A percentile compares a stretch with the other conserved stretches of the same genome.
These are phyloP conservation scores for Sclerotinia trifoliorum DNA, from an alignment of 2,329 filamentous ascomycete species.

Conservation along the genomic window DNA sequence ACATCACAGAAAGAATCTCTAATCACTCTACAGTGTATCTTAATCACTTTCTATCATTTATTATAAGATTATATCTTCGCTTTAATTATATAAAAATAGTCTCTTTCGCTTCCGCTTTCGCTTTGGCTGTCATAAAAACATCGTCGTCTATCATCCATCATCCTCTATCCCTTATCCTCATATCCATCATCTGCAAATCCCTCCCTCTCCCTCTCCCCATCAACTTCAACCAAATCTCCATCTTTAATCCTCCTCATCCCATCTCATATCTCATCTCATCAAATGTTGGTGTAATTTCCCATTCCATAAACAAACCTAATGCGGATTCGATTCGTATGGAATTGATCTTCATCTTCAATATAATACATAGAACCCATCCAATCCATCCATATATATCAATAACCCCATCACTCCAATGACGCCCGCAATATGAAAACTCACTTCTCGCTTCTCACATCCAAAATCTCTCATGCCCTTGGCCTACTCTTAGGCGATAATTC, in stretches of 20 bases:
- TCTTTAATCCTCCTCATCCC: not conserved
- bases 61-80: not conserved
- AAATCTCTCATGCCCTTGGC: not conserved
- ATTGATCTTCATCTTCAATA: not conserved
- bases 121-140: not conserved
- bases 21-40: not conserved
- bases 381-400: too few relatives aligned
- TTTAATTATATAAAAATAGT: not conserved
- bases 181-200: not conserved
- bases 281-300: not conserved
- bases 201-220: too few relatives aligned
- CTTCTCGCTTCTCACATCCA: not conserved
- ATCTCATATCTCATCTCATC: not conserved
- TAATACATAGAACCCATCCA: not conserved
- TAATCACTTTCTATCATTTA: too few relatives aligned
- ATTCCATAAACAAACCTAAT: not conserved
- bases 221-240: too few relatives aligned
- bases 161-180: too few relatives aligned
- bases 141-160: too few relatives aligned
- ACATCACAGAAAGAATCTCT: not conserved
- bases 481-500: conserved; percentile 16
- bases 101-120: not conserved
- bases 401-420: not conserved
- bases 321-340: not conserved
- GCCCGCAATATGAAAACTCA: not conserved